Evolutionary conservation across 2,329 filamentous ascomycete genomes (phyloP).

Genomic region (Cordyceps cateniannulata): DNA sequence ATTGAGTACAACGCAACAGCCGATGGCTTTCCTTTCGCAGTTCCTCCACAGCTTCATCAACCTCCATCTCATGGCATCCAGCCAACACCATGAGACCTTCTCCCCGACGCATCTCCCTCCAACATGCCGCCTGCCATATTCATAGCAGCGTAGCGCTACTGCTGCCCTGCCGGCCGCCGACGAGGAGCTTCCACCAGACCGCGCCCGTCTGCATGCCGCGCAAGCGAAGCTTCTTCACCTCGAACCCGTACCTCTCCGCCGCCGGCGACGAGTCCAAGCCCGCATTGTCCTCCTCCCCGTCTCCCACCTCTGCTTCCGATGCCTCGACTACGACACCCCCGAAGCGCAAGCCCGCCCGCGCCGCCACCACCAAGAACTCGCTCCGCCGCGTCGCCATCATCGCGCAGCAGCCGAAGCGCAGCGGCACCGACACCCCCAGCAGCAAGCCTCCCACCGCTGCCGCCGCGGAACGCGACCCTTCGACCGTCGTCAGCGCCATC

Average conservation of each 20-base stretch:
- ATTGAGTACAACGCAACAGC: too few relatives aligned
- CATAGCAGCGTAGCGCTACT: slow-evolving; percentile 21
- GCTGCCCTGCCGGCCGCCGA: slow-evolving; percentile 14
- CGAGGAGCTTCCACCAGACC: slow-evolving; percentile 41
- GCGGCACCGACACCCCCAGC: slow-evolving; percentile 15
- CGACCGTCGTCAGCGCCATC: slow-evolving; percentile 48
- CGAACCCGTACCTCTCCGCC: slow-evolving; percentile 49
- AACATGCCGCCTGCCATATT: slow-evolving; percentile 24
- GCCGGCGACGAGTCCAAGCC: slow-evolving; percentile 25
- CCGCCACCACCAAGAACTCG: slow-evolving; percentile 56
- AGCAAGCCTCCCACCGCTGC: slow-evolving; percentile 11
- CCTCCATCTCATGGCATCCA: too few relatives aligned
- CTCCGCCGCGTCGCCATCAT: slow-evolving; percentile 80
- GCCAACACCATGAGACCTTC: slow-evolving; percentile 26
- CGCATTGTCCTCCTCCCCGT: not conserved
- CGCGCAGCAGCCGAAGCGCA: slow-evolving; percentile 56
- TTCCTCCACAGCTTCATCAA: too few relatives aligned
- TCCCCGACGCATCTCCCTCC: slow-evolving; percentile 27
- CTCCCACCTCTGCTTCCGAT: slow-evolving; percentile 37
- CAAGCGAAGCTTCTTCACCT: slow-evolving; percentile 60
- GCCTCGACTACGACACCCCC: slow-evolving; percentile 25
- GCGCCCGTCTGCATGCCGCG: slow-evolving; percentile 39
- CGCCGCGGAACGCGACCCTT: slow-evolving; percentile 27
- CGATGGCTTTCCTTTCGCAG: too few relatives aligned
- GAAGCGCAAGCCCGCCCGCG: slow-evolving; percentile 42